Conservation (phyloP, 1,284 basidiomycete species). For the Apiotrichum akiyoshidainum region DNA sequence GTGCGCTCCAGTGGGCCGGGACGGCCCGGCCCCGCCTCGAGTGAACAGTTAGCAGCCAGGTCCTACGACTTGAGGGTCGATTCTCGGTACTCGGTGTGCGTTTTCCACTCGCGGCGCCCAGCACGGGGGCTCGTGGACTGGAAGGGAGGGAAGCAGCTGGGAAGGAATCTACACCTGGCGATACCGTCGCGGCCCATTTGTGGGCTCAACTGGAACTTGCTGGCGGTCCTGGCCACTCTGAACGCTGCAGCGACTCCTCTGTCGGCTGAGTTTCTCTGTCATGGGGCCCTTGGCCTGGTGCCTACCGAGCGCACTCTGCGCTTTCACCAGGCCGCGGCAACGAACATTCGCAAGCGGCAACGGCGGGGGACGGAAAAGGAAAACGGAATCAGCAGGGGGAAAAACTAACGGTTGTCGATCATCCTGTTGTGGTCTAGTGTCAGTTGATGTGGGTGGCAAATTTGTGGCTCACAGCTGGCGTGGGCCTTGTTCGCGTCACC, state of each 20-base stretch:
- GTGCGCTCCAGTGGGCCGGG: background rate
- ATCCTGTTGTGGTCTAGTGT: constrained; percentile 82
- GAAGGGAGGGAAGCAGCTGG: no score
- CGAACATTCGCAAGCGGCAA: constrained; percentile 3
- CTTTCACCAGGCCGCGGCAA: constrained; percentile 9
- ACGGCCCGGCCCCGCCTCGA: background rate
- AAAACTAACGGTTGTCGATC: constrained; percentile 99
- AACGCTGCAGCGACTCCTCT: background rate
- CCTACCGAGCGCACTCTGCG: background rate
- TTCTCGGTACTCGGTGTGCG: background rate
- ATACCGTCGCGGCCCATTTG: no score
- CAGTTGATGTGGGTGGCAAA: background rate
- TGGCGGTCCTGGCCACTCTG: no score
- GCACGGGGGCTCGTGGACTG: no score
- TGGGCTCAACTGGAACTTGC: no score
- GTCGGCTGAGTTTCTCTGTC: background rate
- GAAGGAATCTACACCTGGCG: no score
- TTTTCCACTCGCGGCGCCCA: no score
- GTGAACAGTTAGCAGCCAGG: constrained; percentile 1
- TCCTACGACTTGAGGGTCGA: background rate
- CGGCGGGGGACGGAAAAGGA: constrained; percentile 4
- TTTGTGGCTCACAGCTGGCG: constrained; percentile 60
- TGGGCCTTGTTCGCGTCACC: constrained; percentile 91
- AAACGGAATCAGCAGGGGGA: constrained; percentile 13
- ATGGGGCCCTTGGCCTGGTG: constrained; percentile 2